These are phyloP conservation scores for Colletotrichum salicis DNA, from an alignment of 2,329 filamentous ascomycete species.

Conservation along the genomic window DNA sequence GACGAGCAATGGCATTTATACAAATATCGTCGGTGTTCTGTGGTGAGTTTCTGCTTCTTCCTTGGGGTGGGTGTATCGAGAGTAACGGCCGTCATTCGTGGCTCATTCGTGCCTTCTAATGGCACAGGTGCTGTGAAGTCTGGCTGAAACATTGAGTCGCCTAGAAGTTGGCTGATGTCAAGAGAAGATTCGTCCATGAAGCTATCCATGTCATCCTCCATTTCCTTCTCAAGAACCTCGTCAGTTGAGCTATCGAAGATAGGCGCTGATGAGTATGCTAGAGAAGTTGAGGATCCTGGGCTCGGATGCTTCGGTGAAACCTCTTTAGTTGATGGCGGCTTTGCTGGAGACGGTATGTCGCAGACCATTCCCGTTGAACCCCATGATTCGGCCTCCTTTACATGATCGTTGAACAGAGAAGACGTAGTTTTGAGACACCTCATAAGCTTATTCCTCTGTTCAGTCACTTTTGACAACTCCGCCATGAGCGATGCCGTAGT, in stretches of 20 bases:
- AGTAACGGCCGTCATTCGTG: background rate
- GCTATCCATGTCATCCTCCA: background rate
- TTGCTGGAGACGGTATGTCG: background rate
- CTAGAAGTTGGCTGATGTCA: background rate
- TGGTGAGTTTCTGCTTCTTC: too few species aligned
- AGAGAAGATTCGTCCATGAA: background rate
- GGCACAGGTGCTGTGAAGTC: background rate
- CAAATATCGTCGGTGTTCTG: background rate
- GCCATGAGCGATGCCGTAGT: conserved; percentile 40
- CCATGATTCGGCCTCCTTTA: background rate
- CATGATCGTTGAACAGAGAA: background rate
- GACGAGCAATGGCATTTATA: background rate
- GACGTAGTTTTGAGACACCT: conserved; percentile 2
- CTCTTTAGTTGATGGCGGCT: too few species aligned
- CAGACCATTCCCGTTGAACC: background rate
- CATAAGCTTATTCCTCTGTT: conserved; percentile 38
- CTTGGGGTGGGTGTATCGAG: background rate
- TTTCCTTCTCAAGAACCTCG: background rate
- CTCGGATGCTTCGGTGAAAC: background rate
- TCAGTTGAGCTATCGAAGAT: background rate
- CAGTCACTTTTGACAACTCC: conserved; percentile 40
- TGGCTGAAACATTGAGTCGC: background rate
- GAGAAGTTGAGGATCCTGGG: background rate
- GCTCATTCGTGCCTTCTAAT: background rate
- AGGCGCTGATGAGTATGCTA: background rate